phyloP scores from a whole-genome alignment of 495 filamentous ascomycete species.

The Penicillium canescens region DNA sequence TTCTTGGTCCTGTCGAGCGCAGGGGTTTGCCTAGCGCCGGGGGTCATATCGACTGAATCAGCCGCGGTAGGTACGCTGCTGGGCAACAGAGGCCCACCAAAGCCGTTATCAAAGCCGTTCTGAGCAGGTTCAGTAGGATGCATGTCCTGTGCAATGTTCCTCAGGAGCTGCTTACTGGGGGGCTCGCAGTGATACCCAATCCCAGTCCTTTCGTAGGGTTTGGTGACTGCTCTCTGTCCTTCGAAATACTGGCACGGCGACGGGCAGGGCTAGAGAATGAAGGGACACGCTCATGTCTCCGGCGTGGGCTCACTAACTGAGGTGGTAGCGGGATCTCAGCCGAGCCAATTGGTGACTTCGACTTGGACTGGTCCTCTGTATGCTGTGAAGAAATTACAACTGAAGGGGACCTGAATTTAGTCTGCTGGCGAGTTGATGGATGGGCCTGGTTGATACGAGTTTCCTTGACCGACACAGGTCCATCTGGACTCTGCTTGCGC shows the following conservation, averaged over 20 bases:
- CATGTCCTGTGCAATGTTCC: background rate
- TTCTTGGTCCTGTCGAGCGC: slow-evolving; percentile 14
- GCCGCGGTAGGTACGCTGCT: background rate
- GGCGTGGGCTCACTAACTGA: slow-evolving; percentile 3
- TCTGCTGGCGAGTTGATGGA: background rate
- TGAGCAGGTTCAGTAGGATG: background rate
- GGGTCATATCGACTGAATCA: background rate
- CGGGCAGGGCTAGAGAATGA: slow-evolving; percentile 23
- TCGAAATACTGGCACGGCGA: slow-evolving; percentile 19
- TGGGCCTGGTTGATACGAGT: slow-evolving; percentile 20
- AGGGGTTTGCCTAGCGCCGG: slow-evolving; percentile 1
- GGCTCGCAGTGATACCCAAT: slow-evolving; percentile 33
- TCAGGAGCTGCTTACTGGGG: slow-evolving; percentile 14
- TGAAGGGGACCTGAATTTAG: background rate
- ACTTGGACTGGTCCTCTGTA: background rate
- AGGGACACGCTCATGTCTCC: slow-evolving; percentile 15
- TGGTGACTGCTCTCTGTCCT: background rate
- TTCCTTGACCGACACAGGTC: slow-evolving; percentile 25
- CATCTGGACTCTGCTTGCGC: slow-evolving; percentile 27
- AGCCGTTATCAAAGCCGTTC: background rate
- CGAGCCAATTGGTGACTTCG: background rate
- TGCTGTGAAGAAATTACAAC: background rate
- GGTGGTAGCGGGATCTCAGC: background rate
- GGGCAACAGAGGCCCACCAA: background rate
- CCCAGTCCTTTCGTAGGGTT: slow-evolving; percentile 18